Conservation (phyloP, 768 basidiomycete genomes). For the Trametes gibbosa region DNA sequence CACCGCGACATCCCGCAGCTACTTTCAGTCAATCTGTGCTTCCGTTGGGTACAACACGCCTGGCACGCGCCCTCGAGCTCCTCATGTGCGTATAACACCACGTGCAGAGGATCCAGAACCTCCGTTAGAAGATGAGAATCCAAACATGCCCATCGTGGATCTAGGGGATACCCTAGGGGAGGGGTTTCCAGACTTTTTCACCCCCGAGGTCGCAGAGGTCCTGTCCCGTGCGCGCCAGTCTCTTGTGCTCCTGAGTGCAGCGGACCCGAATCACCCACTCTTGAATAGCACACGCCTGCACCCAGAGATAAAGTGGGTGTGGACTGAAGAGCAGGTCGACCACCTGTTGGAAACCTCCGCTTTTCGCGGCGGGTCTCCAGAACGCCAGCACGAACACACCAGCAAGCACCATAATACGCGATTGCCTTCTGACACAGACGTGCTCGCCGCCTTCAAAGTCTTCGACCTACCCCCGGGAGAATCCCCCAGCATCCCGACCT, state of each 20-base stretch:
- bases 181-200: slow-evolving; percentile 66
- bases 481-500: slow-evolving; percentile 4
- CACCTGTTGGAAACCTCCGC: background rate
- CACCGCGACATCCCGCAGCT: slow-evolving; percentile 58
- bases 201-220: slow-evolving; percentile 44
- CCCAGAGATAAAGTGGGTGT: slow-evolving; percentile 54
- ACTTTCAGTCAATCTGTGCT: slow-evolving; percentile 53
- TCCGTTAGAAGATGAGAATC: background rate
- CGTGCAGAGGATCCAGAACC: background rate
- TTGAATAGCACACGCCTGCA: slow-evolving; percentile 31
- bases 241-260: slow-evolving; percentile 58
- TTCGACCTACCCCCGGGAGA: slow-evolving; percentile 20
- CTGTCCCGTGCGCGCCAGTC: slow-evolving; percentile 70
- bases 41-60: slow-evolving; percentile 51
- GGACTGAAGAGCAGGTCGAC: slow-evolving; percentile 54
- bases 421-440: background rate
- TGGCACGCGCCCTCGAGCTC: background rate
- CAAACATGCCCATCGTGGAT: slow-evolving; percentile 34
- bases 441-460: background rate
- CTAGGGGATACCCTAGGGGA: slow-evolving; percentile 31
- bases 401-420: background rate
- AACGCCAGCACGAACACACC: background rate
- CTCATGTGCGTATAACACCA: background rate
- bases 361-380: background rate
- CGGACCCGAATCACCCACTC: slow-evolving; percentile 62